Base-by-base conservation (phyloP, 495 filamentous ascomycete genomes). In the Aspergillus diversus region DNA sequence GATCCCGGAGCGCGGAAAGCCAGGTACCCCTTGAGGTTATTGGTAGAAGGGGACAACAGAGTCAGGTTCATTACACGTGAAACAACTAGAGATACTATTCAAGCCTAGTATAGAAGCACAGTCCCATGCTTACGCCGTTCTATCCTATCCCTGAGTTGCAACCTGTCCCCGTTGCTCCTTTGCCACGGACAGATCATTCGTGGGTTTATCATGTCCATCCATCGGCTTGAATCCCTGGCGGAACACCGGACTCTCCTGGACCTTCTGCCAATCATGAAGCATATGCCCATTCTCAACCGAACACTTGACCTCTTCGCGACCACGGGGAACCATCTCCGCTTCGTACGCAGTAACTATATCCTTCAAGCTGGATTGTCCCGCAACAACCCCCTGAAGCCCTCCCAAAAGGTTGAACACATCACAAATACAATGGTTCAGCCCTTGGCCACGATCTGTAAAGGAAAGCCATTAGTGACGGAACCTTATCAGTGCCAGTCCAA, bases 201-300 rank as follows among this genome's bases (percentile, higher is more conserved):
- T 49, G 17, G 54, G 17, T 12, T 33, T 21, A 9, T 59, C 43
- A 50, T 59, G 57, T 51, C 57, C 43, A 34, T 59, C 57, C 43
- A 59, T 59, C 5, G 57, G 57, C 43, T 50, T 59, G 13, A 59
- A 59, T 0, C 57, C 57, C 13, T 46, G 42, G 27, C 16, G 27
- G 33, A 59, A 59, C 1, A 59, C 57, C 6, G 57, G 42, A 11
- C 57, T 59, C 46, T 50, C 46, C 27, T 49, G 57, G 27, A 59
- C 46, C n/a, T 59, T 59, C 16, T 50, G 32, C 57, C 57, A 59
- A 16, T 59, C 57, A 50, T 59, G 57, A 32, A 50, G 57, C 57
- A 59, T 49, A 5, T 49, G 16, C 15, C 57, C 57, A 49, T 59
- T 59, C 31, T 59, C 57, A 17, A 50, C 57, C 9, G 57, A 59